These are phyloP conservation scores for Naganishia onofrii DNA, from an alignment of 768 basidiomycete genomes.

Conservation along the genomic window DNA sequence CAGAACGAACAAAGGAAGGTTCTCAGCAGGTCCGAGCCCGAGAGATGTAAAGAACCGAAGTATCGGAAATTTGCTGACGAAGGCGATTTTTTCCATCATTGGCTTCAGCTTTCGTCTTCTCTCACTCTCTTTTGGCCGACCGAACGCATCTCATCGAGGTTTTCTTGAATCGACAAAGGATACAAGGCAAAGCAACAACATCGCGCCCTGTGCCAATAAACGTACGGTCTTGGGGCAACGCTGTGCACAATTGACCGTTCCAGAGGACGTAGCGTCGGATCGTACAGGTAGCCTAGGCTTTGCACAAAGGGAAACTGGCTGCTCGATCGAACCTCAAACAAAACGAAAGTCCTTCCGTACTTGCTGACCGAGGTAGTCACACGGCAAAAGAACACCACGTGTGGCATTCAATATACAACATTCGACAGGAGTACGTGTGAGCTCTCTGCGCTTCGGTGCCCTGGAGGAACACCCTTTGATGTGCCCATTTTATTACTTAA, in stretches of 20 bases:
- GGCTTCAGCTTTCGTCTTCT: neutral
- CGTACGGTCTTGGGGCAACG: neutral
- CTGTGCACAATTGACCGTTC: neutral
- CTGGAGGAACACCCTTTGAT: neutral
- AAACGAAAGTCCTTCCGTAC: neutral
- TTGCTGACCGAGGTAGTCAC: neutral
- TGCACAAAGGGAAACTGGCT: neutral
- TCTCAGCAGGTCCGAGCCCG: too few relatives aligned
- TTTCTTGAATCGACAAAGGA: neutral
- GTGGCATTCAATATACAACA: neutral
- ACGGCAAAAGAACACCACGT: conserved; percentile 1
- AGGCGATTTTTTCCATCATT: neutral
- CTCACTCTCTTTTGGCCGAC: neutral
- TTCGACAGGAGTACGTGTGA: neutral
- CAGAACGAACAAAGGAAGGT: too few relatives aligned
- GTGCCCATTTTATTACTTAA: neutral
- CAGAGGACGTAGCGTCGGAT: neutral
- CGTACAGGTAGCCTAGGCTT: neutral
- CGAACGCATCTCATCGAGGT: neutral
- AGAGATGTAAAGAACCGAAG: neutral
- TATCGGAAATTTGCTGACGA: neutral
- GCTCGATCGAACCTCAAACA: neutral
- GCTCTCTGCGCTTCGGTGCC: neutral
- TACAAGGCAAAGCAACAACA: neutral
- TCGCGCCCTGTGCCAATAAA: neutral